Base-by-base conservation (phyloP, 2,329 filamentous ascomycete genomes). In the Triangularia verruculosa region DNA sequence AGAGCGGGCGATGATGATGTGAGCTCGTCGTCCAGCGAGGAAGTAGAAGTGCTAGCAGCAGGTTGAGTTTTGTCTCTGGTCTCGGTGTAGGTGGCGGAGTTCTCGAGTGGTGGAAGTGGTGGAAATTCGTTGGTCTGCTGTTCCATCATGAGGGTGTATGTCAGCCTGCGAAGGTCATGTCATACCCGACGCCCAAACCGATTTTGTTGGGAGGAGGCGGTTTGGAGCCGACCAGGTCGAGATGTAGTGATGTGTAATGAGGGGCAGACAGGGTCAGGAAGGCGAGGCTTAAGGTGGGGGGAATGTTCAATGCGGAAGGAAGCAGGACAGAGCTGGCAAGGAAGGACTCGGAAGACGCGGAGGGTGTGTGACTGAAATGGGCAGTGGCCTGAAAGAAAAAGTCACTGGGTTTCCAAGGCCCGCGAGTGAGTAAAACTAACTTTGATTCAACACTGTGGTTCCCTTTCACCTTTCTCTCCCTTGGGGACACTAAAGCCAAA, bases 61-160 rank as follows among this genome's bases (percentile, higher is more conserved):
- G 39, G 51, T 47, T 47, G 20, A n/a, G 13, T 56, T 12, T n/a
- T 54, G 24, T 24, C 51, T 54, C 4, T 20, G 63, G 22, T 59
- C 54, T 17, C 52, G 22, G 28, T 20, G 22, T 53, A 62, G 57
- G 7, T 25, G 47, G 59, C 34, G n/a, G 28, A 12, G 57, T 39
- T 28, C 20, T 57, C 30, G 54, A 22, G 51, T 62, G 57, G 52
- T 25, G 55, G 53, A 20, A 22, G 51, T 62, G 57, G 52, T 25
- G 55, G 53, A 20, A 43, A 47, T 47, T 67, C 61, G 61, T 71
- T 61, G 68, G 70, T 64, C 77, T 79, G 77, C 76, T 78, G 76
- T 82, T 83, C 82, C 83, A 84, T 85, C 75, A 80, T 80, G 80
- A 77, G 75, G 72, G 73, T 69, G 72, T 39, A 69, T 67, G 71